Conservation (phyloP, 805 yeast species). For the Nematodospora valgi region DNA sequence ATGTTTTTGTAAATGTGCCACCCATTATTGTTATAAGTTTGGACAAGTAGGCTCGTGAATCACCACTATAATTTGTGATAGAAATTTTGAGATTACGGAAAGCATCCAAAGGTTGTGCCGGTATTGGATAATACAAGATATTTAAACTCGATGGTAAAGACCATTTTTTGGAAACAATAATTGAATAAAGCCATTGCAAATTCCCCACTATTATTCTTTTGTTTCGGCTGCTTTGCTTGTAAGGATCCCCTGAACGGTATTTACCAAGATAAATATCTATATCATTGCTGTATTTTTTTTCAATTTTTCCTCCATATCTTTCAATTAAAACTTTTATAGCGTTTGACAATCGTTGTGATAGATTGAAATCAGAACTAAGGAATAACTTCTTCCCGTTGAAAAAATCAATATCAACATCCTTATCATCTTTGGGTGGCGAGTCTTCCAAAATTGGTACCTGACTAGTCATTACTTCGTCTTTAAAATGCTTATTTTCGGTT, state of each 20-base stretch:
- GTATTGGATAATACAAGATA: conserved; percentile 70
- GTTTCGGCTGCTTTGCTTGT: conserved; percentile 40
- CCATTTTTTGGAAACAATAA: conserved; percentile 56
- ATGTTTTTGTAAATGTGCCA: conserved; percentile 66
- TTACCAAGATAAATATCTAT: conserved; percentile 55
- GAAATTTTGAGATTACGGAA: conserved; percentile 57
- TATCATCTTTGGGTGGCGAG: not conserved
- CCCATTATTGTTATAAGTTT: conserved; percentile 66
- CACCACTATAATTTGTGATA: conserved; percentile 82
- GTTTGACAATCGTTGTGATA: conserved; percentile 41
- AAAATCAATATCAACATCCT: conserved; percentile 16
- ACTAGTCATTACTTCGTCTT: conserved; percentile 7
- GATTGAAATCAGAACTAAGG: conserved; percentile 51
- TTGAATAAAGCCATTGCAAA: conserved; percentile 70
- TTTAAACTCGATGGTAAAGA: conserved; percentile 49
- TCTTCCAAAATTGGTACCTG: conserved; percentile 4
- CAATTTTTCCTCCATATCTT: conserved; percentile 53
- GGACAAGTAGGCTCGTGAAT: conserved; percentile 70
- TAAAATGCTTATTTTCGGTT: conserved; percentile 4
- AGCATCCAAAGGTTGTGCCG: conserved; percentile 47
- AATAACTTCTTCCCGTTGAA: conserved; percentile 47
- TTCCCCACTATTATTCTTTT: conserved; percentile 55
- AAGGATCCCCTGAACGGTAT: conserved; percentile 57
- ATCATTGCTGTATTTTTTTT: conserved; percentile 15
- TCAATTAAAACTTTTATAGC: conserved; percentile 45